These are phyloP conservation scores for Sparassis latifolia DNA, from an alignment of 1,284 basidiomycete genomes.

Conservation along the genomic window DNA sequence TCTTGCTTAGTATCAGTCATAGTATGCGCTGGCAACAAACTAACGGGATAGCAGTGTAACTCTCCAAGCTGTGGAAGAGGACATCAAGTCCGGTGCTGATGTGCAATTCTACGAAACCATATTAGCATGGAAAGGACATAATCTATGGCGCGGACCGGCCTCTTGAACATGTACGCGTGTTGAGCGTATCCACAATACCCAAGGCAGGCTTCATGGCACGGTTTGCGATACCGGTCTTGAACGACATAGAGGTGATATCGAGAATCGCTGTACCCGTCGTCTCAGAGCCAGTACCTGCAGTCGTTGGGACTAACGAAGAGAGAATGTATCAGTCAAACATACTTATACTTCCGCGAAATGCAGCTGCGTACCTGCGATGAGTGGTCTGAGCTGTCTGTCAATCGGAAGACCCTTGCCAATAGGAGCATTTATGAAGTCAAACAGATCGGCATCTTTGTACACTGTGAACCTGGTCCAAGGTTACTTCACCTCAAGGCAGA, in stretches of 20 bases:
- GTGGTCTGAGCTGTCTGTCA: constrained; percentile 66
- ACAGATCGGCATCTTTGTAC: constrained; percentile 87
- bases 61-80: constrained; percentile 91
- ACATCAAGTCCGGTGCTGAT: constrained; percentile 92
- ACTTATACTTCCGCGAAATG: not conserved
- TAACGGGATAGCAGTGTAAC: constrained; percentile 85
- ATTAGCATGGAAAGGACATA: constrained; percentile 2
- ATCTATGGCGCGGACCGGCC: constrained; percentile 11
- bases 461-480: constrained; percentile 56
- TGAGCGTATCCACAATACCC: constrained; percentile 76
- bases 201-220: constrained; percentile 87
- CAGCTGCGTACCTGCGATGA: constrained; percentile 64
- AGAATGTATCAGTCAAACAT: constrained; percentile 2
- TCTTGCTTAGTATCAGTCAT: not conserved
- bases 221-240: constrained; percentile 96
- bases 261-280: constrained; percentile 98
- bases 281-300: constrained; percentile 95
- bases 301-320: constrained; percentile 69
- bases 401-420: constrained; percentile 91
- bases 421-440: constrained; percentile 97
- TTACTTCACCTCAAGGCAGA: not conserved
- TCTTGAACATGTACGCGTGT: constrained; percentile 55
- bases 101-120: constrained; percentile 62
- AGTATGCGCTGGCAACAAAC: constrained; percentile 32
- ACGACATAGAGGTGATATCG: constrained; percentile 83